Evolutionary conservation across 1,139 yeast species (phyloP), one percentile per base, ranked within the genome.

Genomic region (Debaryomyces udenii): DNA sequence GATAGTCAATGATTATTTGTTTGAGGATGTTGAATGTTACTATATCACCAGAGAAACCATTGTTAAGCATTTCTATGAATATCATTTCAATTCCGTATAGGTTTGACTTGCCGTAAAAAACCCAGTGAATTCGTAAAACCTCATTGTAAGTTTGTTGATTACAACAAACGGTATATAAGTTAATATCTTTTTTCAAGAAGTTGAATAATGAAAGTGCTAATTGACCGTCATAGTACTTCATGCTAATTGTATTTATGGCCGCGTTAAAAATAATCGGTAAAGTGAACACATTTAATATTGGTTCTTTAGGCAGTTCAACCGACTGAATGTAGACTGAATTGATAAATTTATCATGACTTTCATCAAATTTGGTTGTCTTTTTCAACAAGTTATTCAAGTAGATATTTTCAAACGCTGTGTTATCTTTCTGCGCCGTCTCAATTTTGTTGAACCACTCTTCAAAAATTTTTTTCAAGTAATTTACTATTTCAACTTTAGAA

Each of bases 111-210:
- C 77, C 77, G 36, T 56, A 53, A 48, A 55, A 71, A 0, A 71
- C 53, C 76, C 77, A 71, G 30, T 57, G 52, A n/a, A 62, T 54
- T 41, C 64, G 58, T 32, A 73, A 51, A 6, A 71, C 56, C 46
- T 70, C 70, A 48, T 73, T 73, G 46, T 66, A 72, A 1, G 78
- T 70, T 24, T 61, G 65, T 50, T 73, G 77, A 49, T 70, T 70
- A 49, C 74, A 69, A 10, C 64, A 56, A 6, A 66, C 52, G 3
- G 72, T 57, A 50, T 67, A 68, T 16, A 70, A 47, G 11, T 54
- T 51, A 20, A 70, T 43, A 45, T 72, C 68, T 14, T 50, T 53
- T 48, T 70, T 70, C 22, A 70, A 51, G 34, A 54, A 37, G 46
- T 71, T 68, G 56, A 69, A 72, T 27, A 72, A 42, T 2, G 71